A percentile compares a stretch with the other conserved stretches of the same genome.
Evolutionary conservation across 2,329 filamentous ascomycete species (phyloP).

Genomic region (Bimuria novae-zelandiae): DNA sequence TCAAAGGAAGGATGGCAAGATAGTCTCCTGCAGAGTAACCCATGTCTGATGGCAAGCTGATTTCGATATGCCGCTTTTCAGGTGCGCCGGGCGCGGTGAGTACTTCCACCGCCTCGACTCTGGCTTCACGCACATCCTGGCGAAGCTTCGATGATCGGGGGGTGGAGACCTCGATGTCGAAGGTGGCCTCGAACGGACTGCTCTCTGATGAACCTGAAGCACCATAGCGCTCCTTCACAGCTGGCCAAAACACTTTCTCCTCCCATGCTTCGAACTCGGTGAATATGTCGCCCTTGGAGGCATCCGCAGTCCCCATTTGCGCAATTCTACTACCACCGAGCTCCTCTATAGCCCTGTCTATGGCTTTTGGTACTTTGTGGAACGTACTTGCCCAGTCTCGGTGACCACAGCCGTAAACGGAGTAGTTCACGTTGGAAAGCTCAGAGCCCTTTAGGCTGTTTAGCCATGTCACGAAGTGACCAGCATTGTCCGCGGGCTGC

Average conservation of each 20-base stretch:
- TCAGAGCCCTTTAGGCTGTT: conserved; percentile 31
- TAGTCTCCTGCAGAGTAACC: conserved; percentile 77
- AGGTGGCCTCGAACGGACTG: conserved; percentile 29
- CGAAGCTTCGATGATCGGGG: conserved; percentile 42
- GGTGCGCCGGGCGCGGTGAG: conserved; percentile 32
- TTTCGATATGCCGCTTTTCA: conserved; percentile 49
- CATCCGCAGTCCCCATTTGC: conserved; percentile 42
- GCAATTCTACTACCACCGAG: conserved; percentile 39
- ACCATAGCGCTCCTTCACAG: conserved; percentile 39
- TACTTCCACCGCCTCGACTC: conserved; percentile 38
- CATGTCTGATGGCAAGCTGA: conserved; percentile 53
- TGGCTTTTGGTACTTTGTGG: conserved; percentile 47
- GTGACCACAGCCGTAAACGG: conserved; percentile 50
- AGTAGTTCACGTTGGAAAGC: conserved; percentile 43
- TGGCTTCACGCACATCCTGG: conserved; percentile 45
- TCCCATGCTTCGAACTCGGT: conserved; percentile 50
- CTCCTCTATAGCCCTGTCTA: conserved; percentile 38
- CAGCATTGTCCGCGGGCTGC: conserved; percentile 50
- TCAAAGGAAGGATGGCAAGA: conserved; percentile 73
- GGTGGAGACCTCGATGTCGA: conserved; percentile 40
- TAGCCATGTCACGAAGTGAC: conserved; percentile 49
- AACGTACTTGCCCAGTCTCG: conserved; percentile 50
- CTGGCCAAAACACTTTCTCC: conserved; percentile 45
- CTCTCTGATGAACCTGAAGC: conserved; percentile 27
- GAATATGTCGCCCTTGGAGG: conserved; percentile 46